phyloP scores from a whole-genome alignment of 1,284 basidiomycete genomes.

The Pseudozyma tsukubaensis region DNA sequence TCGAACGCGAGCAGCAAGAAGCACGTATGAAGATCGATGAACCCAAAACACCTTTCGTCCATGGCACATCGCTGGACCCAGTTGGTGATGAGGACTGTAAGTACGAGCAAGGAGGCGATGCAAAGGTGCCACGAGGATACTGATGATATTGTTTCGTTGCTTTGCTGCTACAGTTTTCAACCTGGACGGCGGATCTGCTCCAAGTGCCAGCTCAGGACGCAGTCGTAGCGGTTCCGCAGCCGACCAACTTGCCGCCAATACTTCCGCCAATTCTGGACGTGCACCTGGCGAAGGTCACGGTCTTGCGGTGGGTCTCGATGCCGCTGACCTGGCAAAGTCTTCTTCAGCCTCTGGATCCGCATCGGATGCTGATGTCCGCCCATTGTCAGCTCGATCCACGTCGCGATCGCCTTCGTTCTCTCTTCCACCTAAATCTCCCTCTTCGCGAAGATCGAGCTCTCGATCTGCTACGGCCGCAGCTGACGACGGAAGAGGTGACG shows the following conservation, averaged over 20 bases:
- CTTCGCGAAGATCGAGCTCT: slow-evolving; percentile 54
- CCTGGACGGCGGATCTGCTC: slow-evolving; percentile 46
- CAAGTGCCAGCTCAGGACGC: slow-evolving; percentile 7
- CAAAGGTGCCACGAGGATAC: not conserved
- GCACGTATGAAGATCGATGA: slow-evolving; percentile 68
- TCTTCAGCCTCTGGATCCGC: not conserved
- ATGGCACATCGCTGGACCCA: slow-evolving; percentile 50
- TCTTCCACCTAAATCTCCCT: slow-evolving; percentile 52
- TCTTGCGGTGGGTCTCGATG: slow-evolving; percentile 53
- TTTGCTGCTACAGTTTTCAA: slow-evolving; percentile 44
- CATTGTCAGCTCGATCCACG: slow-evolving; percentile 26
- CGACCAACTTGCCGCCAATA: slow-evolving; percentile 59
- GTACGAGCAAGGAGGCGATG: slow-evolving; percentile 5
- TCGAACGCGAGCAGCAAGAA: slow-evolving; percentile 60
- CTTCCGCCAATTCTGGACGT: slow-evolving; percentile 56
- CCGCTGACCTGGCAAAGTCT: slow-evolving; percentile 46
- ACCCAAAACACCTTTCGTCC: slow-evolving; percentile 68
- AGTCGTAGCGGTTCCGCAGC: slow-evolving; percentile 47
- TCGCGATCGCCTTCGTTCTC: slow-evolving; percentile 55
- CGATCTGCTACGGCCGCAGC: slow-evolving; percentile 43
- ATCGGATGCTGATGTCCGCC: slow-evolving; percentile 3
- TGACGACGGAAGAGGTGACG: slow-evolving; percentile 47
- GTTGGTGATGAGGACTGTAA: slow-evolving; percentile 60
- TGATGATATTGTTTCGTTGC: not conserved
- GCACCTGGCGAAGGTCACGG: slow-evolving; percentile 24